Evolutionary conservation across 805 yeast genomes (phyloP).

Genomic region (Debaryomyces hansenii): DNA sequence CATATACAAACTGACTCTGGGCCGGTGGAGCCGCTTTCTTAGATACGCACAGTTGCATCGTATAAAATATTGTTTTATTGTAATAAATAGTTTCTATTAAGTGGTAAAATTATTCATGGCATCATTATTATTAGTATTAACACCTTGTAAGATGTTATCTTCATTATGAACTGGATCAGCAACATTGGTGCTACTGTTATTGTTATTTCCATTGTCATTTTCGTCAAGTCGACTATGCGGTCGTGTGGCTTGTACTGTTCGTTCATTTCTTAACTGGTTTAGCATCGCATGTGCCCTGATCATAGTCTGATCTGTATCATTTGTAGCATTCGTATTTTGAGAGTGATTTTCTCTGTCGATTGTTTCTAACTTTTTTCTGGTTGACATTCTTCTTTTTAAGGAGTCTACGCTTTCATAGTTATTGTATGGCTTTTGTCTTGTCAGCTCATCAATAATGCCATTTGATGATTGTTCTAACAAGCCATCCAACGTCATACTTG

Average conservation of each 20-base stretch:
- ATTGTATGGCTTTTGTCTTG: conserved; percentile 2
- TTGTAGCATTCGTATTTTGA: not conserved
- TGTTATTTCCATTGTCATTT: too few relatives aligned
- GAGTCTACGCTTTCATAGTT: conserved; percentile 41
- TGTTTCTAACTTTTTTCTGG: conserved; percentile 21
- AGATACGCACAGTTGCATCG: too few relatives aligned
- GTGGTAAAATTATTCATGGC: not conserved
- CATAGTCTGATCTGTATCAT: conserved; percentile 27
- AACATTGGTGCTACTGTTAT: too few relatives aligned
- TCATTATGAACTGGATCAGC: too few relatives aligned
- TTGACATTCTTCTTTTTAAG: conserved; percentile 38
- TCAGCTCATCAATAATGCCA: not conserved
- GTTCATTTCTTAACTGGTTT: conserved; percentile 19
- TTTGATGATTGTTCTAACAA: conserved; percentile 8
- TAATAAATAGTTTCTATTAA: too few relatives aligned
- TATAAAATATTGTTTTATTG: too few relatives aligned
- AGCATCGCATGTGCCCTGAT: conserved; percentile 43
- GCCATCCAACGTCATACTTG: conserved; percentile 26
- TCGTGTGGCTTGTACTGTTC: too few relatives aligned
- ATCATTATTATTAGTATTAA: not conserved
- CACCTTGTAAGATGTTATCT: too few relatives aligned
- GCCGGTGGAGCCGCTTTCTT: too few relatives aligned
- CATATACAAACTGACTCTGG: too few relatives aligned
- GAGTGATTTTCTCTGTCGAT: conserved; percentile 1
- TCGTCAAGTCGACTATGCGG: too few relatives aligned